Evolutionary conservation across 163 green algal species (phyloP).

Genomic region (Scenedesmus sp.): DNA sequence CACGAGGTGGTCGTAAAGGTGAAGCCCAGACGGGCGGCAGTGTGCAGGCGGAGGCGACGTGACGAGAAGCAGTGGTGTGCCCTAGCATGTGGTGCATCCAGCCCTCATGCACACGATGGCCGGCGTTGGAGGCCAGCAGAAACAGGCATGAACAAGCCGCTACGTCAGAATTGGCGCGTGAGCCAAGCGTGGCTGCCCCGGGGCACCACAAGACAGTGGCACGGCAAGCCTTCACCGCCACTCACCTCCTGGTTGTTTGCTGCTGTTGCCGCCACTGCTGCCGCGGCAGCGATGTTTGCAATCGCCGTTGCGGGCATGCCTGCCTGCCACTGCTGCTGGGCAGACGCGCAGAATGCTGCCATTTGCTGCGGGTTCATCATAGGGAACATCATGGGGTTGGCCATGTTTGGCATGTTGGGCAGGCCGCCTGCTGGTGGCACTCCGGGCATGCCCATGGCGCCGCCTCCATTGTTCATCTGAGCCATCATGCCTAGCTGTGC

Average conservation of each 20-base stretch:
- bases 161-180: no score
- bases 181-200: no score
- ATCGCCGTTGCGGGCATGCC: slow-evolving; percentile 9
- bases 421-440: not conserved
- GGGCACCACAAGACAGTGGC: no score
- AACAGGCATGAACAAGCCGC: no score
- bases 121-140: no score
- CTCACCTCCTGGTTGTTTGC: slow-evolving; percentile 39
- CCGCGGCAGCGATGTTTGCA: slow-evolving; percentile 50
- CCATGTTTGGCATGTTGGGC: slow-evolving; percentile 45
- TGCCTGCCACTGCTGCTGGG: slow-evolving; percentile 10
- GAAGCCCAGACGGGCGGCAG: no score
- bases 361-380: slow-evolving; percentile 48
- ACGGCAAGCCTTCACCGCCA: not conserved
- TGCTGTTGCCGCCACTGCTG: slow-evolving; percentile 47
- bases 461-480: slow-evolving; percentile 15
- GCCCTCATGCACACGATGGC: no score
- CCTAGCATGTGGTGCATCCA: not conserved
- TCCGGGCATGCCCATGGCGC: slow-evolving; percentile 6
- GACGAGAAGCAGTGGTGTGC: not conserved
- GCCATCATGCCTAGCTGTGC: slow-evolving; percentile 46
- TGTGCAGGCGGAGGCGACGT: not conserved
- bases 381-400: slow-evolving; percentile 49
- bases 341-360: slow-evolving; percentile 18
- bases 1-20: not conserved